Percentiles rank a stretch among this genome's conserved stretches.
These are phyloP conservation scores for Fusarium sp. DNA, from an alignment of 2,329 filamentous ascomycete genomes.

Conservation along the genomic window DNA sequence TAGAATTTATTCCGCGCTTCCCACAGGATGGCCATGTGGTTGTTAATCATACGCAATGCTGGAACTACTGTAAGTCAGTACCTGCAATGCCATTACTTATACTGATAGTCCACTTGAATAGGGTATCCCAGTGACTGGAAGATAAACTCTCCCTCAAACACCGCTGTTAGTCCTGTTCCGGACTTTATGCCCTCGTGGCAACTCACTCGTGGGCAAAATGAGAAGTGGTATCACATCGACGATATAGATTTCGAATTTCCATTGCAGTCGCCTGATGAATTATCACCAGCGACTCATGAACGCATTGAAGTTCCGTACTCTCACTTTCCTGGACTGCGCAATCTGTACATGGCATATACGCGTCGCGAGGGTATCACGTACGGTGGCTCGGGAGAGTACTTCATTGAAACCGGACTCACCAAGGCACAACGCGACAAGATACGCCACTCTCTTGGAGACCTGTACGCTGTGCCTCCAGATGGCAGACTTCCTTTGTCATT, in stretches of 20 bases:
- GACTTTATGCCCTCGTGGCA: slow-evolving; percentile 6
- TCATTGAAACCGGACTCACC: not conserved
- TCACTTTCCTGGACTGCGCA: not conserved
- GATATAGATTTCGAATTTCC: not conserved
- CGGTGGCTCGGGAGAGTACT: not conserved
- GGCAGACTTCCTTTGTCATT: not conserved
- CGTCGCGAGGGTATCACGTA: not conserved
- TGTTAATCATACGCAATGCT: not conserved
- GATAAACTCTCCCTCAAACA: not conserved
- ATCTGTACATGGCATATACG: not conserved
- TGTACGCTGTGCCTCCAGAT: not conserved
- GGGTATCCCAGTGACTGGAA: not conserved
- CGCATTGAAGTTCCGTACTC: not conserved
- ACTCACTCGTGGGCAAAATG: not conserved
- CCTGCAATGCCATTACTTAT: too few relatives aligned
- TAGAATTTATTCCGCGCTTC: not conserved
- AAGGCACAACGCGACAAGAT: not conserved
- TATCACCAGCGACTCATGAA: not conserved
- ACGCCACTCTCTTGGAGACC: not conserved
- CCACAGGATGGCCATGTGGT: not conserved
- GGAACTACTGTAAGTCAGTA: not conserved
- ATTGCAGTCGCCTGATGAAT: not conserved
- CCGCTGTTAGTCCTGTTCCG: not conserved
- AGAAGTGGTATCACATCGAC: slow-evolving; percentile 14
- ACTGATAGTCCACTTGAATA: not conserved